Evolutionary conservation across 140 eudicot species (phyloP).

Genomic region (Erigeron philadelphicus): DNA sequence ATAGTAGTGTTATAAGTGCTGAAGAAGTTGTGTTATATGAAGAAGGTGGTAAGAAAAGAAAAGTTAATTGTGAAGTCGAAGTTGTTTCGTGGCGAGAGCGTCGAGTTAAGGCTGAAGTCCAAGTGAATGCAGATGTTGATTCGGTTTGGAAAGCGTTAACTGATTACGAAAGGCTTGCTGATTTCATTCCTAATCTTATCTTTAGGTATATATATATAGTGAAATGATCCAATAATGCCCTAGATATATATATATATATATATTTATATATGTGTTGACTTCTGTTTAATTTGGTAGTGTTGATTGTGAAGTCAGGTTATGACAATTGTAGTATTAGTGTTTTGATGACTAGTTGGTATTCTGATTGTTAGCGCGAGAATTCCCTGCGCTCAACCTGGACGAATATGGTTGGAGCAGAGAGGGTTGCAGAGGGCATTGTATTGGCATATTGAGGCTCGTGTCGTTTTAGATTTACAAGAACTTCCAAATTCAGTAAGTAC

Average conservation of each 20-base stretch:
- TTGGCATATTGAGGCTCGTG: conserved; percentile 99
- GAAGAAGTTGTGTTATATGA: conserved; percentile 36
- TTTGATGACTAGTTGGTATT: conserved; percentile 6
- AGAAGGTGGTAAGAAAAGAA: conserved; percentile 41
- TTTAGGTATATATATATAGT: conserved; percentile 42
- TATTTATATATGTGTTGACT: background rate
- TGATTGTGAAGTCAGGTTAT: background rate
- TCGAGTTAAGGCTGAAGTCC: conserved; percentile 55
- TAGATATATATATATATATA: too few species aligned
- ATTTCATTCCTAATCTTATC: conserved; percentile 90
- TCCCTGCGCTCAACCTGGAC: conserved; percentile 86
- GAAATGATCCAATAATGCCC: too few species aligned
- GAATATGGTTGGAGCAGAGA: conserved; percentile 97
- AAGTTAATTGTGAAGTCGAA: conserved; percentile 72
- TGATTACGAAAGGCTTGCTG: conserved; percentile 93
- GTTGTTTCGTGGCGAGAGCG: conserved; percentile 93
- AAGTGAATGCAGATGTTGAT: conserved; percentile 70
- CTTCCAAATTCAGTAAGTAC: conserved; percentile 64
- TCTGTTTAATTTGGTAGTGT: background rate
- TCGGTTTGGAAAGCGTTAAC: conserved; percentile 91
- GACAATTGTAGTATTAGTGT: background rate
- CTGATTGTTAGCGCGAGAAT: conserved; percentile 54
- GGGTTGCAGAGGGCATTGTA: conserved; percentile 84
- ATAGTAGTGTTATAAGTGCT: conserved; percentile 21
- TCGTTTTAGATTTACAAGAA: conserved; percentile 92